Conservation (phyloP, 208 protist species). For the Acanthamoeba triangularis region DNA sequence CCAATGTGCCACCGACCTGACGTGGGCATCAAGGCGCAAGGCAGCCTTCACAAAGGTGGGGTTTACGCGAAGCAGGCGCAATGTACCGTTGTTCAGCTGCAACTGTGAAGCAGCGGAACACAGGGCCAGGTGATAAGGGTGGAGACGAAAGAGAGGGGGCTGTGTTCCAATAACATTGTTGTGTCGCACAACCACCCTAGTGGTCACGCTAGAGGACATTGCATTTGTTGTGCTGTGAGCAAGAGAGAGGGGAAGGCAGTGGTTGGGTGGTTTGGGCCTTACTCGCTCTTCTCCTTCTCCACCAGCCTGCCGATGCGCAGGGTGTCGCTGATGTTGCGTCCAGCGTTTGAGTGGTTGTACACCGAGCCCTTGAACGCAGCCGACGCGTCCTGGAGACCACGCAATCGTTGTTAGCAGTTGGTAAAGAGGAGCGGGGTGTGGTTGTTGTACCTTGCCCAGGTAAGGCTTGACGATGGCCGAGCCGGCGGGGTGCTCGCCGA, state of each 20-base stretch:
- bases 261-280: not conserved
- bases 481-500: slow-evolving; percentile 87
- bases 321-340: slow-evolving; percentile 83
- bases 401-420: not conserved
- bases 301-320: slow-evolving; percentile 76
- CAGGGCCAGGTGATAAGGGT: too few species aligned
- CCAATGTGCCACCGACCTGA: too few species aligned
- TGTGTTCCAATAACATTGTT: too few species aligned
- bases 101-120: not conserved
- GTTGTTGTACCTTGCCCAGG: slow-evolving; percentile 63
- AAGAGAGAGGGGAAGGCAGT: not conserved
- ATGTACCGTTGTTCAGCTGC: slow-evolving; percentile 2
- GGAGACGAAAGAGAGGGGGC: too few species aligned
- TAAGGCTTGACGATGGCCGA: slow-evolving; percentile 71
- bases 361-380: slow-evolving; percentile 84
- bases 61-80: not conserved
- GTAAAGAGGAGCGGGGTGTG: too few species aligned
- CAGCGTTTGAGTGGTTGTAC: slow-evolving; percentile 87
- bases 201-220: too few species aligned
- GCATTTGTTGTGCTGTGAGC: not conserved
- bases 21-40: not conserved
- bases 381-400: slow-evolving; percentile 36
- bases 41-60: too few species aligned
- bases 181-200: too few species aligned
- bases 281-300: slow-evolving; percentile 71